These are phyloP conservation scores for Parsonsia alboflavescens DNA, from an alignment of 257 asterid species.

Conservation along the genomic window DNA sequence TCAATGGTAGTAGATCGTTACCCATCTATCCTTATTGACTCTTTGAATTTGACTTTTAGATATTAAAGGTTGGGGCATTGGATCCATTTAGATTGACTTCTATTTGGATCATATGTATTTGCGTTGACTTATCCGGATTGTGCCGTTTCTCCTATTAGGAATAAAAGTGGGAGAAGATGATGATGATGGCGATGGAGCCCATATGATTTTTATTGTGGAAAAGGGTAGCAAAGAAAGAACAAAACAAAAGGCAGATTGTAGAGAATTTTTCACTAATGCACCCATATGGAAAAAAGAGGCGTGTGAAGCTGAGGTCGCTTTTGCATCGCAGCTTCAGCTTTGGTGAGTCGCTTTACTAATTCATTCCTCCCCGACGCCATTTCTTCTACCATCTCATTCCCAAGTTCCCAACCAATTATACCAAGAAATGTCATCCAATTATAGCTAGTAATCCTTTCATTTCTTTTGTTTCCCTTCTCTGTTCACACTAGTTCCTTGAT, in stretches of 20 bases:
- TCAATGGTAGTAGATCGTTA: too few relatives aligned
- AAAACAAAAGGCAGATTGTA: slow-evolving; percentile 34
- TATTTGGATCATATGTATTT: too few relatives aligned
- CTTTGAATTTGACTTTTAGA: too few relatives aligned
- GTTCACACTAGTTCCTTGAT: neutral
- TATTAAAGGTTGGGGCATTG: too few relatives aligned
- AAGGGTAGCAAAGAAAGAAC: slow-evolving; percentile 18
- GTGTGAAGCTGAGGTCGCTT: slow-evolving; percentile 12
- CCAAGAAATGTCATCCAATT: slow-evolving; percentile 6
- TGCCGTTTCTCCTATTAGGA: too few relatives aligned
- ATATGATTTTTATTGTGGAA: slow-evolving; percentile 4
- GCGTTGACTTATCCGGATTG: too few relatives aligned
- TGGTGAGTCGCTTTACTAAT: neutral
- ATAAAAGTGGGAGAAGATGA: slow-evolving; percentile 1
- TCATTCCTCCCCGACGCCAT: slow-evolving; percentile 11
- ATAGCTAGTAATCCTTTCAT: neutral
- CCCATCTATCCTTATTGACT: too few relatives aligned
- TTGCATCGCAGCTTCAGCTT: slow-evolving; percentile 1
- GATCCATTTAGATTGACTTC: too few relatives aligned
- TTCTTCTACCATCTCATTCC: neutral
- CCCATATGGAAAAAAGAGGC: slow-evolving; percentile 3
- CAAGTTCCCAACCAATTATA: slow-evolving; percentile 5
- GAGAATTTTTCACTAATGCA: neutral
- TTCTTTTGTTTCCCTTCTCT: neutral
- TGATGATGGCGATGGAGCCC: slow-evolving; percentile 16